These are phyloP conservation scores for Aspergillus sp. DNA, from an alignment of 2,329 filamentous ascomycete genomes.

Conservation along the genomic window DNA sequence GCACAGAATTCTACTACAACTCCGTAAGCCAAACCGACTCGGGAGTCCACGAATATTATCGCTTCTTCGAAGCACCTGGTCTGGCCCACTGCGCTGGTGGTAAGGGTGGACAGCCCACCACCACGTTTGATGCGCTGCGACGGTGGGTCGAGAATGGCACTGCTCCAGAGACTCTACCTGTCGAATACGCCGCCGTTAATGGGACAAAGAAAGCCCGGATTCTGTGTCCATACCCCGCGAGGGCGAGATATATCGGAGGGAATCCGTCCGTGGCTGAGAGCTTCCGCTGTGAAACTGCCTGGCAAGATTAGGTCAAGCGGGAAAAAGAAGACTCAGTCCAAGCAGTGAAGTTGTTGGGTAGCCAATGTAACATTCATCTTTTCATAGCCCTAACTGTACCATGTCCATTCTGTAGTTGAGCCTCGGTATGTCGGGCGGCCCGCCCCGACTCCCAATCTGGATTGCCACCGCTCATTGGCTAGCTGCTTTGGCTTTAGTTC, in stretches of 20 bases:
- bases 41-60: neutral
- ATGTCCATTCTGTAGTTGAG: too few species aligned
- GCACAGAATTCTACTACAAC: neutral
- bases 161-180: slow-evolving; percentile 16
- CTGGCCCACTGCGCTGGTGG: slow-evolving; percentile 3
- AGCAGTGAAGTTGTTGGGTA: too few species aligned
- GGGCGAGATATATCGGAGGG: neutral
- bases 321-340: too few species aligned
- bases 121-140: slow-evolving; percentile 7
- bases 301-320: too few species aligned
- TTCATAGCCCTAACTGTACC: too few species aligned
- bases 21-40: neutral
- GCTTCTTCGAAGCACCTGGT: slow-evolving; percentile 1
- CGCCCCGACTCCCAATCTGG: too few species aligned
- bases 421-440: too few species aligned
- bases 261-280: neutral
- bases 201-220: neutral
- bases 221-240: neutral
- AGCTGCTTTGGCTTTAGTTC: too few species aligned
- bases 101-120: slow-evolving; percentile 11
- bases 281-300: too few species aligned
- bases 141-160: slow-evolving; percentile 18
- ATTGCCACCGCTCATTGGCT: too few species aligned
- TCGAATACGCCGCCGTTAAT: neutral
- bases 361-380: too few species aligned